Evolutionary conservation across 2,329 filamentous ascomycete species (phyloP), one percentile per base, ranked within the genome.

Genomic region (Geoglossum cookeanum): DNA sequence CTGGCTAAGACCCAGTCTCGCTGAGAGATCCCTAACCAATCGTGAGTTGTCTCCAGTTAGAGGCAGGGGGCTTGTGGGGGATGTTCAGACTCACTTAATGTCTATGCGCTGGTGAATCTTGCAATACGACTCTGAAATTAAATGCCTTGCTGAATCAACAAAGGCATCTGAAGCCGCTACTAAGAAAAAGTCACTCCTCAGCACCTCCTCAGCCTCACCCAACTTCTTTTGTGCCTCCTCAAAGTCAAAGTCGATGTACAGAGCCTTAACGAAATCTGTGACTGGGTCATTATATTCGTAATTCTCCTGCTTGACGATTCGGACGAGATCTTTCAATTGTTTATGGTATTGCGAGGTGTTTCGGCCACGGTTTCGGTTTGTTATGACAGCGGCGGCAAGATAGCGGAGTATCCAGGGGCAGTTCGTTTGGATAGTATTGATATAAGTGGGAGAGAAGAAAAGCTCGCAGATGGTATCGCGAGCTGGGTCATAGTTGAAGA

Each of bases 61-160:
- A 51, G 48, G 6, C 5, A 9, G 35, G 17, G 44, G 37, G n/a
- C 55, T 17, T n/a, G 7, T 55, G 45, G 13, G 17, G 13, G 17
- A 44, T n/a, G 22, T 44, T 37, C 17, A 6, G 32, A 70, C 77
- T 66, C 69, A 83, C 79, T 90, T 89, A 71, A 98, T 97, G 71
- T 97, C 91, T 69, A 98, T 98, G 65, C 91, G 81, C 69, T 94
- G 89, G 72, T 97, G 94, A 70, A 98, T 98, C 81, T 97, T 97
- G 87, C 92, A 98, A 79, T 98, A 98, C 71, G 83, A 89, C 77
- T 98, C 92, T 57, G 91, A 97, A 70, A 98, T 97, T 60, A 98
- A 78, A 76, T 98, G 92, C 67, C 92, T 80, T 44, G 92, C 92
- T 54, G 88, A 84, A 68, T 97, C 91, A 62, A 98, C 87, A 68